Conservation (phyloP, 352 stramenopile species). For the Pythium biforme region DNA sequence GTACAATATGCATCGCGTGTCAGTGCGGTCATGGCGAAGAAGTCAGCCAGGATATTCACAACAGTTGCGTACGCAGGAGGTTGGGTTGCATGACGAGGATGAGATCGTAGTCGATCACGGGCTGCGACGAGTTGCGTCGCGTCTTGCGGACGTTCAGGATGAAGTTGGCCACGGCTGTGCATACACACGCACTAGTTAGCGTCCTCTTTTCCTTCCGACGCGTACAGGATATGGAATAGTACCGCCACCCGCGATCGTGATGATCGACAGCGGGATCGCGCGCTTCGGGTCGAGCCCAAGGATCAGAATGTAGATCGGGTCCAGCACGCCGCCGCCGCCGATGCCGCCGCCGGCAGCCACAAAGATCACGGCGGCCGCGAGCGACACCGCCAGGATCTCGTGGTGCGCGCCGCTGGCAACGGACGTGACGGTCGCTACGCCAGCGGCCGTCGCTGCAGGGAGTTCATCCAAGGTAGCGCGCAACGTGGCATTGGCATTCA, state of each 20-base stretch:
- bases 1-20: neutral
- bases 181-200: neutral
- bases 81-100: conserved; percentile 96
- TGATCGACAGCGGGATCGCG: conserved; percentile 93
- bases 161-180: conserved; percentile 88
- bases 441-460: neutral
- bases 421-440: neutral
- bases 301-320: conserved; percentile 96
- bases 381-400: conserved; percentile 45
- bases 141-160: conserved; percentile 89
- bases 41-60: too few species aligned
- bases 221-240: neutral
- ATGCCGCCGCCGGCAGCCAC: conserved; percentile 87
- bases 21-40: neutral
- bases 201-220: neutral
- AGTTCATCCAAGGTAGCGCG: neutral
- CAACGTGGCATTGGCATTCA: neutral
- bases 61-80: conserved; percentile 59
- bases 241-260: conserved; percentile 91
- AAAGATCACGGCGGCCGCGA: conserved; percentile 73
- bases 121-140: conserved; percentile 86
- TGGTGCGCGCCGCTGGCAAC: conserved; percentile 17
- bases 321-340: conserved; percentile 92
- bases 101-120: conserved; percentile 98
- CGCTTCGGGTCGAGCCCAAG: conserved; percentile 89